Evolutionary conservation across 1,284 basidiomycete genomes (phyloP).

Genomic region (Prillingera fragicola): DNA sequence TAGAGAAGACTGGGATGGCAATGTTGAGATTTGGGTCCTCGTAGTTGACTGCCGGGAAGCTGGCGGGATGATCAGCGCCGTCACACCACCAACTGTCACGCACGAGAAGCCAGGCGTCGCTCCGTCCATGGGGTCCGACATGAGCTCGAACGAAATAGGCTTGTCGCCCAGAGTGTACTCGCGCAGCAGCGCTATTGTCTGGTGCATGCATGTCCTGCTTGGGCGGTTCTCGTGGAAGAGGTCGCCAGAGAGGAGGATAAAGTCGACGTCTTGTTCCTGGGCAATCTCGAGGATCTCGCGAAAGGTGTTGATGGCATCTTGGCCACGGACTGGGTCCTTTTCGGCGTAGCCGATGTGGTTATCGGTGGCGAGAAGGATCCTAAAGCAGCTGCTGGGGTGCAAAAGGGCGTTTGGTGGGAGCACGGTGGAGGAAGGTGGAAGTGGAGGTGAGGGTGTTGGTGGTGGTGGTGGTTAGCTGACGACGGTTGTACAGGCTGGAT

Average conservation of each 20-base stretch:
- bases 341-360: slow-evolving; percentile 95
- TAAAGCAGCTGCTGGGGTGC: slow-evolving; percentile 52
- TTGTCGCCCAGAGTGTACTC: slow-evolving; percentile 86
- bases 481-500: slow-evolving; percentile 10
- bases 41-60: slow-evolving; percentile 95
- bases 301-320: slow-evolving; percentile 94
- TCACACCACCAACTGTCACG: slow-evolving; percentile 34
- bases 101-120: slow-evolving; percentile 77
- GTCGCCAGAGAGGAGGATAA: slow-evolving; percentile 89
- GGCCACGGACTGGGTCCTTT: slow-evolving; percentile 86
- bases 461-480: too few species aligned
- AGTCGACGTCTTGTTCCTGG: slow-evolving; percentile 83
- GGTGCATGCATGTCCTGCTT: slow-evolving; percentile 79
- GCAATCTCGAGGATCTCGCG: slow-evolving; percentile 88
- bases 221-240: slow-evolving; percentile 98
- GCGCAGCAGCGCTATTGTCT: slow-evolving; percentile 79
- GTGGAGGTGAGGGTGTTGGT: slow-evolving; percentile 7
- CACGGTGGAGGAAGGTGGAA: not conserved
- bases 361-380: slow-evolving; percentile 84
- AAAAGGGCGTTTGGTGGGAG: not conserved
- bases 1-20: slow-evolving; percentile 92
- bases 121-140: slow-evolving; percentile 88
- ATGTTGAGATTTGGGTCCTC: slow-evolving; percentile 96
- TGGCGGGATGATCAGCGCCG: slow-evolving; percentile 40
- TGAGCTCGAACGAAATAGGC: slow-evolving; percentile 77